phyloP scores from a whole-genome alignment of 177 flowering plant species.

The Vitis hybrid region DNA sequence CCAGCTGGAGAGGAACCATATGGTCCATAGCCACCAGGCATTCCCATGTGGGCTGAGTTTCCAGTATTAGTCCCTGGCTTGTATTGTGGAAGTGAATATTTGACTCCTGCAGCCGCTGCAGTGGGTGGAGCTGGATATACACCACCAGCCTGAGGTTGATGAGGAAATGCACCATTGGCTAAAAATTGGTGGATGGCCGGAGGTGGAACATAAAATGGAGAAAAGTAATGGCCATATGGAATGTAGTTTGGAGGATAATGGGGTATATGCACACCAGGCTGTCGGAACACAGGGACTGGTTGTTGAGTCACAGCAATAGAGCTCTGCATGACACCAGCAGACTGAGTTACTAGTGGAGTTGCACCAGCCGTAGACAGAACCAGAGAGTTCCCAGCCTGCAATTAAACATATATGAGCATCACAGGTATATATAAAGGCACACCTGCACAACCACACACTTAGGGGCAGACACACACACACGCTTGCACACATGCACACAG shows the following conservation, averaged over 20 bases:
- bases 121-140: constrained; percentile 56
- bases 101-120: constrained; percentile 52
- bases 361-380: constrained; percentile 61
- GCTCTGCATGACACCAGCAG: constrained; percentile 77
- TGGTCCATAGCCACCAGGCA: constrained; percentile 64
- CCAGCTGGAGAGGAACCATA: constrained; percentile 63
- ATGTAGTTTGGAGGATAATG: constrained; percentile 71
- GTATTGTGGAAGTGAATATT: constrained; percentile 71
- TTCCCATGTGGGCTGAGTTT: constrained; percentile 55
- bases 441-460: too few species aligned
- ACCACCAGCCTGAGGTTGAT: constrained; percentile 72
- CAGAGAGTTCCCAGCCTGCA: constrained; percentile 52
- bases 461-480: too few species aligned
- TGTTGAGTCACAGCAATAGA: constrained; percentile 73
- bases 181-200: constrained; percentile 70
- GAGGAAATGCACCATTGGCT: constrained; percentile 71
- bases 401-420: constrained; percentile 10
- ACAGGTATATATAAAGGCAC: neutral
- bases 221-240: constrained; percentile 52
- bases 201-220: constrained; percentile 67
- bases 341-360: constrained; percentile 63
- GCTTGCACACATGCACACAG: too few species aligned
- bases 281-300: constrained; percentile 70
- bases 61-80: constrained; percentile 67
- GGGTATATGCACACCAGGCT: constrained; percentile 73